Base-by-base conservation (phyloP, 2,329 filamentous ascomycete species). In the Fusarium pseudocircinatum region DNA sequence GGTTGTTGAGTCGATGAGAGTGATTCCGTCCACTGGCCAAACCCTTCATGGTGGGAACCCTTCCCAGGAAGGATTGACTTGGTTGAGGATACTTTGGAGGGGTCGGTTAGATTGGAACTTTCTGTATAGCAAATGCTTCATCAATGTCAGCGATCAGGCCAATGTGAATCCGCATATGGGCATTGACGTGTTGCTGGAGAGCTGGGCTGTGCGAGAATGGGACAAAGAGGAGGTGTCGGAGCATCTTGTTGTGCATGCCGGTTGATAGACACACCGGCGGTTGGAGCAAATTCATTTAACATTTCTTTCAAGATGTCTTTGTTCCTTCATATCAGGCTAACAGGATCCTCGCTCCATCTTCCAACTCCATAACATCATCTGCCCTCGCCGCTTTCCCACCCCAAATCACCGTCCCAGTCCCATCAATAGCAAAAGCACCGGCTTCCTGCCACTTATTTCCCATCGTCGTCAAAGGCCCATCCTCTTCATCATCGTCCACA, bases 401-500 rank as follows among this genome's bases (percentile, higher is more conserved):
- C 85, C 84, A 89, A 14, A 87, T 81, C 4, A 89, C 84, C 13
- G 82, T 85, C 14, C 86, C 86, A 20, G 83, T 81, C 2, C 84
- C 84, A 66, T 89, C 85, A 6, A 88, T 79, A 8, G 86, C 85
- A 78, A 87, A 89, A 4, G 85, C 83, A 1, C 87, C 86, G 4
- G 85, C 83, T 76, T 87, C 85, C 78, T 88, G 87, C 87, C 87
- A 89, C 80, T 88, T 88, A 73, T 87, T 89, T 5, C 87, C 85
- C 83, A 88, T 84, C 10, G 84, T 82, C 42, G 83, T 87, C 32
- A 80, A 81, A 0, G 83, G 82, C 0, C 82, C 85, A 6, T 81
- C 80, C 11, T 74, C 79, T 8, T 78, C 79, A 11, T 78, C 78
- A 3, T 74, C 78, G 4, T 39, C 59, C 10, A 62, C 63, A 13